Percentiles rank a stretch among this genome's conserved stretches.
These are phyloP conservation scores for Cercospora beticola DNA, from an alignment of 2,329 filamentous ascomycete species.

Conservation along the genomic window DNA sequence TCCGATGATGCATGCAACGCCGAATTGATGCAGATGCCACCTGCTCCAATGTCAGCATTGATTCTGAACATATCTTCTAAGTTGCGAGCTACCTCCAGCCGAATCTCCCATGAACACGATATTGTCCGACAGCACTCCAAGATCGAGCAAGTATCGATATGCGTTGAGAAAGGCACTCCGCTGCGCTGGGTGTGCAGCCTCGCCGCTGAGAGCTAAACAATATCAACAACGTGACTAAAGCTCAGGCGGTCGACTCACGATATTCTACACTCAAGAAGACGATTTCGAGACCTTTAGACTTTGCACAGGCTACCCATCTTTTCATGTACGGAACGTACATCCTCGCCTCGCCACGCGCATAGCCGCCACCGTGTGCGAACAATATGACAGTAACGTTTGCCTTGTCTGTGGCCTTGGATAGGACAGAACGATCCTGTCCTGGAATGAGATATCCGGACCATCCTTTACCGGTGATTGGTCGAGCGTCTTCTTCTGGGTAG, in stretches of 20 bases:
- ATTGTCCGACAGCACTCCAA: not conserved
- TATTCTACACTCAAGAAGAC: not conserved
- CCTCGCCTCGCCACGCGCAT: not conserved
- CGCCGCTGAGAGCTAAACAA: not conserved
- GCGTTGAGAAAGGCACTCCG: not conserved
- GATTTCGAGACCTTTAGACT: not conserved
- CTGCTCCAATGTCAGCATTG: not conserved
- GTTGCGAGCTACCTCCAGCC: not conserved
- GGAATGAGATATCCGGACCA: not conserved
- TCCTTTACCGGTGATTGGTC: not conserved
- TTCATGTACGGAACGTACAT: not conserved
- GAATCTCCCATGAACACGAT: not conserved
- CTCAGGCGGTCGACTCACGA: not conserved
- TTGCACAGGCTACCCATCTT: not conserved
- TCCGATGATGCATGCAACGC: not conserved
- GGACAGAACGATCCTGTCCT: not conserved
- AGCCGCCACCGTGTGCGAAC: not conserved
- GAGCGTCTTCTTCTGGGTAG: not conserved
- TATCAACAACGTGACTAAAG: not conserved
- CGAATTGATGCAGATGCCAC: not conserved
- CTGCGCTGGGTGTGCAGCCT: not conserved
- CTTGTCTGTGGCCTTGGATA: not conserved
- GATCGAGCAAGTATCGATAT: not conserved
- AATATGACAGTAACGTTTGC: not conserved
- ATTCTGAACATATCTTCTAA: not conserved